Conservation (phyloP, 2,329 filamentous ascomycete genomes). For the Xylariomycetidae sp. region DNA sequence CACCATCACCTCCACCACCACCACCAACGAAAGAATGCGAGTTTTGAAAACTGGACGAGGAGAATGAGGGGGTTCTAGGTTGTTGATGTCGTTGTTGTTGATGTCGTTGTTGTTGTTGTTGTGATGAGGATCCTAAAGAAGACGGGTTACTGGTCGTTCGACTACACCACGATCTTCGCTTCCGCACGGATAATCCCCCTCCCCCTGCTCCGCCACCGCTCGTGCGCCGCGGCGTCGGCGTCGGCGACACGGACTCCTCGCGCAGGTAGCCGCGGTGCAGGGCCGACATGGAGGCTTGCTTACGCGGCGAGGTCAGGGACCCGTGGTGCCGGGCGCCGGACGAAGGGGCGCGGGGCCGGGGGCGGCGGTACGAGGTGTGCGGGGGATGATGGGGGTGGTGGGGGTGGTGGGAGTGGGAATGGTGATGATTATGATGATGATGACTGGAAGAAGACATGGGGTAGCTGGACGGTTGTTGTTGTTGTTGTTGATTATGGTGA, state of each 20-base stretch:
- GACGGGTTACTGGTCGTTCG: constrained; percentile 6
- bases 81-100: too few species aligned
- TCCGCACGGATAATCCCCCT: constrained; percentile 30
- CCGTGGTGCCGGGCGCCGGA: constrained; percentile 46
- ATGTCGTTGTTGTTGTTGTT: too few species aligned
- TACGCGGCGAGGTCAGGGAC: constrained; percentile 36
- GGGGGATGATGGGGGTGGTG: constrained; percentile 13
- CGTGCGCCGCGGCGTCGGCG: constrained; percentile 25
- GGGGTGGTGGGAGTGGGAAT: constrained; percentile 12
- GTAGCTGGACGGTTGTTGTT: constrained; percentile 1
- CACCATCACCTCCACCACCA: constrained; percentile 1
- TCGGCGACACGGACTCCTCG: constrained; percentile 33
- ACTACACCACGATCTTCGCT: constrained; percentile 32
- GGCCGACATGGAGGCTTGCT: too few species aligned
- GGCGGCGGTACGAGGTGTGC: constrained; percentile 32
- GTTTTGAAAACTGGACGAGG: background rate
- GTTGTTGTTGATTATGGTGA: background rate
- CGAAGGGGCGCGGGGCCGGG: constrained; percentile 49
- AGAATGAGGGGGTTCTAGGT: background rate
- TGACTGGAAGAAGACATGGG: constrained; percentile 2
- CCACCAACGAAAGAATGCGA: background rate
- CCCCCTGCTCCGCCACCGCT: constrained; percentile 3
- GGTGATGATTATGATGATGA: too few species aligned
- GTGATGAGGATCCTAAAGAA: background rate
- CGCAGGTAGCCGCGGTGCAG: constrained; percentile 27